A percentile compares a stretch with the other conserved stretches of the same genome.
These are phyloP conservation scores for Phytophthora cryptogea DNA, from an alignment of 352 stramenopile species.

Conservation along the genomic window DNA sequence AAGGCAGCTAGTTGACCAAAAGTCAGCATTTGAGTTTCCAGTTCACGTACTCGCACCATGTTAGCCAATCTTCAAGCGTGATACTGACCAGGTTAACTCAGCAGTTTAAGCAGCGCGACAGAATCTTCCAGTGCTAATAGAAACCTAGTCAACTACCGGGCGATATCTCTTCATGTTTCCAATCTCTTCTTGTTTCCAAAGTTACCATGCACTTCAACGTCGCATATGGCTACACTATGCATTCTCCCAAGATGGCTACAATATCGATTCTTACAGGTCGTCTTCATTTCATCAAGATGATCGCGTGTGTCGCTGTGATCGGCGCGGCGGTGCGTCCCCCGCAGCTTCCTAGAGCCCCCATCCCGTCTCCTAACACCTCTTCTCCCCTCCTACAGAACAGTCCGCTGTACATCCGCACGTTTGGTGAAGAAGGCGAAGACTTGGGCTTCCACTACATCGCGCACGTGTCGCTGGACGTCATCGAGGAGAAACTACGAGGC, in stretches of 20 bases:
- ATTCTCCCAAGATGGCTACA: neutral
- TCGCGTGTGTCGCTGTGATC: conserved; percentile 83
- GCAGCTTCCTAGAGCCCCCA: neutral
- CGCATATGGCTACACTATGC: neutral
- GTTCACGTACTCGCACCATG: too few species aligned
- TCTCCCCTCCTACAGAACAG: conserved; percentile 52
- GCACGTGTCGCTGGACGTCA: conserved; percentile 84
- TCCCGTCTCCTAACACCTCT: neutral
- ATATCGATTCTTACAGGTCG: neutral
- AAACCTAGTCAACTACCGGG: too few species aligned
- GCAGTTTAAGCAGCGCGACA: too few species aligned
- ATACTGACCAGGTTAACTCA: too few species aligned
- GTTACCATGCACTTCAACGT: too few species aligned
- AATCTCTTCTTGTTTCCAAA: too few species aligned
- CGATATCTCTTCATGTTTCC: too few species aligned
- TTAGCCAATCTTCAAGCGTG: too few species aligned
- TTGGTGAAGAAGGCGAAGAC: conserved; percentile 80
- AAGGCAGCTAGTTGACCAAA: too few species aligned
- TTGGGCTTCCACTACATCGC: conserved; percentile 89
- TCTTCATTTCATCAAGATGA: conserved; percentile 50
- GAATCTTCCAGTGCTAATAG: too few species aligned
- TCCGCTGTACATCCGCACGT: conserved; percentile 82
- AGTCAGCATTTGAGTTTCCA: too few species aligned
- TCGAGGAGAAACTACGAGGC: conserved; percentile 77
- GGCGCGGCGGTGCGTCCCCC: conserved; percentile 64